Evolutionary conservation across 768 basidiomycete species (phyloP), one percentile per base, ranked within the genome.

Genomic region (Xerocomus potaroensis): DNA sequence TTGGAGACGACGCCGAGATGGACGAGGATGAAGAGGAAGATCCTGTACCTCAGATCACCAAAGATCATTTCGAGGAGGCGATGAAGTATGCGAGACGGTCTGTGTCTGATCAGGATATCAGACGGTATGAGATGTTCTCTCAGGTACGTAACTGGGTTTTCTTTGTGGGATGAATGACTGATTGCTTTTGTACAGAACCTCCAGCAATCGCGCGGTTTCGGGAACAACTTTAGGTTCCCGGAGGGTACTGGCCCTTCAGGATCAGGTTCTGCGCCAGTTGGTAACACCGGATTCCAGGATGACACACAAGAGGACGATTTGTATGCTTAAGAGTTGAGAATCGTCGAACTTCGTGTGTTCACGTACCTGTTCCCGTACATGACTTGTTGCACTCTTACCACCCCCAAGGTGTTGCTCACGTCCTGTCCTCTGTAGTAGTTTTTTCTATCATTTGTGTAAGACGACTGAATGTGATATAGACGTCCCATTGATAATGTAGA

Each of bases 191-290:
- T 38, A 45, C 56, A 90, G 85, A 91, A 91, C 67, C 71, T 92
- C 50, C 90, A 91, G 70, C 91, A 92, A 68, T 89, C 88, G 50
- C 84, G 91, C 63, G 86, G 85, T 36, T 93, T 96, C 63, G 94
- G 95, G 39, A 87, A 85, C 71, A 87, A 82, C 67, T 99, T 99
- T 84, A 94, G 91, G 77, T 99, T 99, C 92, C 96, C 96, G 24
- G 94, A 94, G 58, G 77, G 80, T 42, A 71, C 62, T 46, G 65
- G 61, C 14, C 58, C 69, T 31, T 56, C 62, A 38, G 60, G 59
- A 18, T 67, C 68, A 22, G 55, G 71, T 38, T 59, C 69, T 30
- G 70, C 71, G 10, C 69, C 75, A 8, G 66, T 76, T n/a, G 79
- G 80, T 41, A 91, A 92, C 50, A 71, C 84, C 29, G 86, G 82